These are phyloP conservation scores for Fusarium keratoplasticum DNA, from an alignment of 2,329 filamentous ascomycete genomes.

Conservation along the genomic window DNA sequence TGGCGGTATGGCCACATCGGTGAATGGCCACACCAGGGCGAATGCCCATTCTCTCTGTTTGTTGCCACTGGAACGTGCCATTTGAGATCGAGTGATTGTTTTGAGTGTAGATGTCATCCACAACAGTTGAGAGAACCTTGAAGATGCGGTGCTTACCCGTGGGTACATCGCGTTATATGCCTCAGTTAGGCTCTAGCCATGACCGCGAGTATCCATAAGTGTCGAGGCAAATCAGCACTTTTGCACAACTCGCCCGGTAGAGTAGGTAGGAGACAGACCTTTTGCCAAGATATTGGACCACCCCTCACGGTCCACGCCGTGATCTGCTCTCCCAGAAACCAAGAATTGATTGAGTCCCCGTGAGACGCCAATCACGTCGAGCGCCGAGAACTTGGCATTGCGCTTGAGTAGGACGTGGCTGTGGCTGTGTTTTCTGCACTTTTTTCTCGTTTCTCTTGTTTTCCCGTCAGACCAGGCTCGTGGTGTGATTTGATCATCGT, in stretches of 20 bases:
- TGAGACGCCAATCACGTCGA: not conserved
- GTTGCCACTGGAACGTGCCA: not conserved
- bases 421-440: conserved; percentile 7
- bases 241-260: not conserved
- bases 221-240: not conserved
- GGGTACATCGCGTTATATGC: not conserved
- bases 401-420: conserved; percentile 3
- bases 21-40: not conserved
- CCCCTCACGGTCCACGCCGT: not conserved
- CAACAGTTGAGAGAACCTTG: not conserved
- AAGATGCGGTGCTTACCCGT: not conserved
- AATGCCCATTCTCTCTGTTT: not conserved
- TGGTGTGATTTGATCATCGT: not conserved
- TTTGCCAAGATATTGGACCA: not conserved
- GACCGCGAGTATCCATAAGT: not conserved
- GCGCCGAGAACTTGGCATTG: conserved; percentile 2
- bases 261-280: not conserved
- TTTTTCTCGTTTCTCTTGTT: not conserved
- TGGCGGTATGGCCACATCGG: not conserved
- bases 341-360: not conserved
- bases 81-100: not conserved
- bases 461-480: not conserved
- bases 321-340: not conserved
- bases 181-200: not conserved
- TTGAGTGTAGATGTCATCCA: not conserved